Base-by-base conservation (phyloP, 1,139 yeast genomes). In the Candida sp. region DNA sequence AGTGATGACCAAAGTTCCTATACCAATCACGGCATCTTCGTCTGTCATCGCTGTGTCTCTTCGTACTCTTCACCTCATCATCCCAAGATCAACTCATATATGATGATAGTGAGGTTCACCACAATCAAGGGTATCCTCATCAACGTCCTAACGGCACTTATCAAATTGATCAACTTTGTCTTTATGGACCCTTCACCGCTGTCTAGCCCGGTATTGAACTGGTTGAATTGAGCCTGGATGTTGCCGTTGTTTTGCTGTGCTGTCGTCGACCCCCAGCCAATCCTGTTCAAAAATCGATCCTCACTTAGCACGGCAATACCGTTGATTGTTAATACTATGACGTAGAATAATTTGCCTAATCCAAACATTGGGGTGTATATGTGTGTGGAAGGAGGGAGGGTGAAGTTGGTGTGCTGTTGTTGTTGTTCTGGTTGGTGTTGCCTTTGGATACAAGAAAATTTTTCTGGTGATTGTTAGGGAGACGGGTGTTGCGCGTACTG, bases 231-330 rank as follows among this genome's bases (percentile, higher is more conserved):
- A 41, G 65, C 67, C 31, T 54, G 54, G 28, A 52, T 43, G 42
- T 49, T 51, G 37, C 35, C 46, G 45, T 50, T 43, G 35, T 43
- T 44, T 56, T 42, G 50, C 51, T 27, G 57, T 17, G 58, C 47
- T 22, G 60, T 58, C 25, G 66, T 51, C 30, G 71, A 62, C 9
- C 74, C 71, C 80, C 80, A 76, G 27, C 82, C 82, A 27, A 77
- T 74, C 48, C 82, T 62, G 59, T 76, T 75, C 58, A 77, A 68
- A 55, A 77, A 77, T 44, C 82, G 63, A 58, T 77, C 82, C 54
- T 77, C 82, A 51, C 81, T 76, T 48, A 77, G 69, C 26, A 77
- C 77, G 1, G 81, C 81, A 28, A 77, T 70, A 1, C 81, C 81
- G 57, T 77, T 77, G 33, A 75, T 70, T 27, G 73, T 59, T 43